phyloP scores from a whole-genome alignment of 108 stramenopile species.

The Fragilariopsis cylindrus region DNA sequence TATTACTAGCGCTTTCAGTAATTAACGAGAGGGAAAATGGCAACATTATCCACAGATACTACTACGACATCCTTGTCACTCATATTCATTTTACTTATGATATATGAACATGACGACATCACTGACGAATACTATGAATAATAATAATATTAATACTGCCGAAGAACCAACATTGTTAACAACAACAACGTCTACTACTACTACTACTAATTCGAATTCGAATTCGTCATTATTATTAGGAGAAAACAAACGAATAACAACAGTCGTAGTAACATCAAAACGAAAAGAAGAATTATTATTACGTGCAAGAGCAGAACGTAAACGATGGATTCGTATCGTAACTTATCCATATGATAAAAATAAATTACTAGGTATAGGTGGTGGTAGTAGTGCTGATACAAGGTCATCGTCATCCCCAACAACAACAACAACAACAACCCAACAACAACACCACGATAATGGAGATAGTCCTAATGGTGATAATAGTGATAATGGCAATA shows the following conservation, averaged over 20 bases:
- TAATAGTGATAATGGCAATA: not conserved
- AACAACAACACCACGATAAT: too few species aligned
- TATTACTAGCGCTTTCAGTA: too few species aligned
- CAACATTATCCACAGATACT: too few species aligned
- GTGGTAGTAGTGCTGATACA: not conserved
- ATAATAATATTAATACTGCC: not conserved
- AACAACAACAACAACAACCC: not conserved
- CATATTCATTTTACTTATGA: too few species aligned
- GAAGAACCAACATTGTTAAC: not conserved
- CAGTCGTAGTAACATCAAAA: slow-evolving; percentile 43
- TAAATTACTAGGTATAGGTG: not conserved
- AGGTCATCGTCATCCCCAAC: not conserved
- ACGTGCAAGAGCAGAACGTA: slow-evolving; percentile 61
- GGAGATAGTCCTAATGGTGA: not conserved
- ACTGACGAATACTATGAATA: too few species aligned
- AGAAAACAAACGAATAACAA: not conserved
- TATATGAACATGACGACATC: too few species aligned
- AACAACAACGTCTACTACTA: not conserved
- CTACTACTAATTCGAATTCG: not conserved
- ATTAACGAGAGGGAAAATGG: too few species aligned
- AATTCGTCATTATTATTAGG: not conserved
- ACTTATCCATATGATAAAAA: slow-evolving; percentile 34
- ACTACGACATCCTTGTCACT: too few species aligned
- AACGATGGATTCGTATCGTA: slow-evolving; percentile 58
- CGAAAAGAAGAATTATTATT: slow-evolving; percentile 69